A percentile compares a stretch with the other conserved stretches of the same genome.
Conservation (phyloP, 1,284 basidiomycete species). For the Austropuccinia psidii region DNA sequence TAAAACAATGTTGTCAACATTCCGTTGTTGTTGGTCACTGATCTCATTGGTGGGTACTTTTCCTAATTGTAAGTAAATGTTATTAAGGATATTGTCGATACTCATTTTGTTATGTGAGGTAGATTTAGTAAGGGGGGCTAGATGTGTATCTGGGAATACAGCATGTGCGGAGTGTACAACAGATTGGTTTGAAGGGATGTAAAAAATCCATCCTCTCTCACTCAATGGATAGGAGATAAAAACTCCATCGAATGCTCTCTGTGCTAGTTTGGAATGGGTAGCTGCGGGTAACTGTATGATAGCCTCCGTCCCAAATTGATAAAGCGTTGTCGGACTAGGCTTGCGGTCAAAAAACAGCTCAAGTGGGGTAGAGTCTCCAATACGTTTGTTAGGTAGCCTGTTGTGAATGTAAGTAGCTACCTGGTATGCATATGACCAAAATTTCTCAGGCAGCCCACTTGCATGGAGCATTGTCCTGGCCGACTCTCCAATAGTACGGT, state of each 20-base stretch:
- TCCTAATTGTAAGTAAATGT: neutral
- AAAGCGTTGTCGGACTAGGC: neutral
- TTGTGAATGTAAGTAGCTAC: neutral
- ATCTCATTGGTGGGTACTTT: neutral
- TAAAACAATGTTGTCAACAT: neutral
- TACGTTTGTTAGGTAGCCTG: neutral
- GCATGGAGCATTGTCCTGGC: neutral
- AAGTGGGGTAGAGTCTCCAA: neutral
- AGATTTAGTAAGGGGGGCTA: neutral
- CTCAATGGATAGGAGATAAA: neutral
- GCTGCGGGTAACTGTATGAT: neutral
- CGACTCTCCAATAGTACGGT: slow-evolving; percentile 3
- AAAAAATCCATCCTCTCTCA: neutral
- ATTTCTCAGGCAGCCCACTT: neutral
- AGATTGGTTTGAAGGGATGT: no score
- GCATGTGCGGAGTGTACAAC: neutral
- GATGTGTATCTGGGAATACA: neutral
- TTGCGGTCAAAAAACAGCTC: neutral
- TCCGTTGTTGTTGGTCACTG: neutral
- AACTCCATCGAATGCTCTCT: no score
- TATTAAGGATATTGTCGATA: neutral
- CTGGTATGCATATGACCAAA: neutral
- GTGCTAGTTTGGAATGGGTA: neutral
- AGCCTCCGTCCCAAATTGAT: neutral
- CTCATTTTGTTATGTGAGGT: neutral